Evolutionary conservation across 306 rosid species (phyloP), one percentile per base, ranked within the genome.

Genomic region (Glycine soja): DNA sequence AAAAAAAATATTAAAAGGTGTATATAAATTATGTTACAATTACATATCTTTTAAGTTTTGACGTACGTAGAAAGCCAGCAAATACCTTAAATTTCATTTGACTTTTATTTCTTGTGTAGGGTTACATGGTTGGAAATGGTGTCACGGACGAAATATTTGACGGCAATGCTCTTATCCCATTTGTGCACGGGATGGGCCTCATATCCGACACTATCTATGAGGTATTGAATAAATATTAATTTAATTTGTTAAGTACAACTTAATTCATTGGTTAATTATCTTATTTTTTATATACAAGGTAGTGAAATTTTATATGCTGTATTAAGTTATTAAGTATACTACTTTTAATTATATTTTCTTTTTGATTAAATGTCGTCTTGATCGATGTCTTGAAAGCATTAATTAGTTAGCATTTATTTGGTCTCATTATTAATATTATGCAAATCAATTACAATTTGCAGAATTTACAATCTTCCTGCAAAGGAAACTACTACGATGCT

Each of bases 101-200:
- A 59, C 42, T 72, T 70, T 82, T 58, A 7, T n/a, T 50, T 62
- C 5, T 5, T 59, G 24, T 74, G 72, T 61, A 91, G 94, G 98
- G 98, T 75, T 94, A 90, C 87, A 61, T 94, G 84, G 90, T 92
- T 74, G 98, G 97, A 50, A 94, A 94, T 62, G 98, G 92, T 16
- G 93, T 94, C 5, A 87, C 97, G 18, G 98, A 90, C 80, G n/a
- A 3, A 4, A 51, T 1, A 46, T 85, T 90, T 81, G 97, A 94
- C 67, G 86, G 76, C 52, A 86, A 92, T 74, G 95, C 98, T 78
- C 79, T 92, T 8, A 85, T 92, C 53, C 97, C 97, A 38, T 94
- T 94, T 84, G 95, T 86, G 58, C 95, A 90, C 45, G 97, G 98
- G 8, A 94, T 94, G 98, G 97, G 89, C 19, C 95, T 94, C 57